Conservation (phyloP, 2,329 filamentous ascomycete species). For the Fusarium mangiferae region DNA sequence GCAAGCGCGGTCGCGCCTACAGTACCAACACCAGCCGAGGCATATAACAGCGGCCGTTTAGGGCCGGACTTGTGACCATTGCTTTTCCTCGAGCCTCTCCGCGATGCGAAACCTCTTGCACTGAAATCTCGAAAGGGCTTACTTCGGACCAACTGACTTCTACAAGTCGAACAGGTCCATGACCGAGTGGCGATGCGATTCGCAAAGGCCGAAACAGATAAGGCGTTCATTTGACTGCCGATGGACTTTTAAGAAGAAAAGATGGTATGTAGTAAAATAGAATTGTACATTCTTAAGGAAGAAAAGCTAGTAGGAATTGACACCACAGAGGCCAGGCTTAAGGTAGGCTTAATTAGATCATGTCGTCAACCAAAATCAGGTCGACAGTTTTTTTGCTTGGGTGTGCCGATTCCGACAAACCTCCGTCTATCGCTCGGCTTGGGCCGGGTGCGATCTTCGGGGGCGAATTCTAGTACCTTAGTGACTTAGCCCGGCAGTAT, state of each 20-base stretch:
- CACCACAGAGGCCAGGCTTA: slow-evolving; percentile 1
- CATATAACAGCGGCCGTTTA: slow-evolving; percentile 55
- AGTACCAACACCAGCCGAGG: slow-evolving; percentile 62
- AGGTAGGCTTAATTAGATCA: slow-evolving; percentile 33
- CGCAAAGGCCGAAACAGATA: slow-evolving; percentile 53
- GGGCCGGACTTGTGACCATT: slow-evolving; percentile 40
- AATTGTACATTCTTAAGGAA: slow-evolving; percentile 39
- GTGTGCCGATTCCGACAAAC: slow-evolving; percentile 42
- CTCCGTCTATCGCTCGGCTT: slow-evolving; percentile 42
- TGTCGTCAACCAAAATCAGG: slow-evolving; percentile 38
- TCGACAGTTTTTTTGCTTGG: slow-evolving; percentile 41
- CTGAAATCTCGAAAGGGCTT: slow-evolving; percentile 44
- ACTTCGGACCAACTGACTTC: slow-evolving; percentile 51
- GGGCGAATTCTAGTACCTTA: slow-evolving; percentile 2
- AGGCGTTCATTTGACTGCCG: slow-evolving; percentile 54
- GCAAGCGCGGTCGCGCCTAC: slow-evolving; percentile 60
- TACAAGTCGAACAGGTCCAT: slow-evolving; percentile 61
- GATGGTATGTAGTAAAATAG: slow-evolving; percentile 5
- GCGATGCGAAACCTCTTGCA: slow-evolving; percentile 47
- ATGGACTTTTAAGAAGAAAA: slow-evolving; percentile 25
- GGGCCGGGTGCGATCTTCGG: slow-evolving; percentile 38
- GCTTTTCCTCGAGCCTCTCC: slow-evolving; percentile 37
- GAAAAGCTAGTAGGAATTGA: background rate
- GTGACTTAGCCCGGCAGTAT: background rate
- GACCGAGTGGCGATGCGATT: slow-evolving; percentile 52